Base-by-base conservation (phyloP, 169 alveolate genomes). In the Cardiosporidium cionae region DNA sequence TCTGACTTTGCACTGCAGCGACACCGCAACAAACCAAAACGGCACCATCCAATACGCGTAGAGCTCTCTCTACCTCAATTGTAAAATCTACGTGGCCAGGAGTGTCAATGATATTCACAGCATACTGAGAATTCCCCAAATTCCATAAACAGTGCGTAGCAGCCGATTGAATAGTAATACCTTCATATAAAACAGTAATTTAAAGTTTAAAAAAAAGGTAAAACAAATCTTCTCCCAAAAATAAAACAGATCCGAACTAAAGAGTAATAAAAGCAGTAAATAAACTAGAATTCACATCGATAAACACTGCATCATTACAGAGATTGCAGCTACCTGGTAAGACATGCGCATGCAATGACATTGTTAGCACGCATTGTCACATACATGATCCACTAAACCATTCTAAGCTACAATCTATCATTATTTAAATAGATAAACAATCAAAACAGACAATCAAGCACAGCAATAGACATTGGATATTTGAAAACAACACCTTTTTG, bases 51-150 rank as follows among this genome's bases (percentile, higher is more conserved):
- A 97, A 87, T 3, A 97, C 98, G 70, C 98, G 87, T 74, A 97
- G 78, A 0, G 87, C 84, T 29, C 99, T 88, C 84, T 95, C 98
- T 34, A 97, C 98, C 86, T 97, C 99, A 66, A 95, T 93, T 22
- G 98, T 94, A 84, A 97, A 95, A 87, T 97, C 99, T 37, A 97
- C 98, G 89, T 97, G 99, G 3, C 99, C 99, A 34, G 99, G 99
- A 2, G 98, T 95, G 81, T 97, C 99, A 74, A 97, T 97, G 63
- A 97, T 88, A 80, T 97, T 97, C 32, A 97, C 84, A 65, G 79
- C 84, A 73, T 82, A 84, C 53, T 80, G 92, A 63, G 58, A 73
- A 27, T 78, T 34, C 64, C 35, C 62, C 27, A 74, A 64, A 76
- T 82, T 82, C 99, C 99, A 96, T 37, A 84, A 83, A 70, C 94